Conservation (phyloP, 2,329 filamentous ascomycete genomes). For the Fusarium nisikadoi region DNA sequence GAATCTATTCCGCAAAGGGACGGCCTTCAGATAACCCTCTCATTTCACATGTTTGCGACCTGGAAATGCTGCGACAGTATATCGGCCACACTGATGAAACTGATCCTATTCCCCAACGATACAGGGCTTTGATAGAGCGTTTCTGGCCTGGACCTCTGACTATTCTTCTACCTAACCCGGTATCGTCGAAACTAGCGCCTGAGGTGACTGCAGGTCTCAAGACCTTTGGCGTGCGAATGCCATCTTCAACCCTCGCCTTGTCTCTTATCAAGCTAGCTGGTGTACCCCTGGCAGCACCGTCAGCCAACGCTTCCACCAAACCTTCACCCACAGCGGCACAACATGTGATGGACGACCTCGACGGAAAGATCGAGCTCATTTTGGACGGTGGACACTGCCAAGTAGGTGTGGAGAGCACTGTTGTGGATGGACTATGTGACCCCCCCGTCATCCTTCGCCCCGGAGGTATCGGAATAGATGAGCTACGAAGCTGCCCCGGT, state of each 20-base stretch:
- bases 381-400: constrained; percentile 87
- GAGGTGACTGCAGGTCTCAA: constrained; percentile 88
- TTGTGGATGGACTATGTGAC: constrained; percentile 86
- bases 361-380: constrained; percentile 85
- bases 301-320: constrained; percentile 92
- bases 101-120: constrained; percentile 74
- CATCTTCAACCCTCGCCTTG: constrained; percentile 83
- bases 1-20: constrained; percentile 93
- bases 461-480: constrained; percentile 86
- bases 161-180: constrained; percentile 83
- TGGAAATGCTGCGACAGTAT: constrained; percentile 77
- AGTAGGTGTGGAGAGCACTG: constrained; percentile 95
- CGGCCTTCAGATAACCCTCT: constrained; percentile 94
- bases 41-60: constrained; percentile 89
- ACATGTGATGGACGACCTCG: constrained; percentile 87
- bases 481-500: constrained; percentile 76
- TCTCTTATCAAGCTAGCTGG: constrained; percentile 84
- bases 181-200: constrained; percentile 77
- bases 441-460: constrained; percentile 87
- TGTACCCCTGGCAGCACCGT: constrained; percentile 87
- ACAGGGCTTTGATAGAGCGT: constrained; percentile 77
- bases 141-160: constrained; percentile 98
- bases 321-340: constrained; percentile 91
- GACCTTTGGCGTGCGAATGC: constrained; percentile 93
- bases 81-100: constrained; percentile 53